These are phyloP conservation scores for Lasiosphaeria miniovina DNA, from an alignment of 495 filamentous ascomycete genomes.

Conservation along the genomic window DNA sequence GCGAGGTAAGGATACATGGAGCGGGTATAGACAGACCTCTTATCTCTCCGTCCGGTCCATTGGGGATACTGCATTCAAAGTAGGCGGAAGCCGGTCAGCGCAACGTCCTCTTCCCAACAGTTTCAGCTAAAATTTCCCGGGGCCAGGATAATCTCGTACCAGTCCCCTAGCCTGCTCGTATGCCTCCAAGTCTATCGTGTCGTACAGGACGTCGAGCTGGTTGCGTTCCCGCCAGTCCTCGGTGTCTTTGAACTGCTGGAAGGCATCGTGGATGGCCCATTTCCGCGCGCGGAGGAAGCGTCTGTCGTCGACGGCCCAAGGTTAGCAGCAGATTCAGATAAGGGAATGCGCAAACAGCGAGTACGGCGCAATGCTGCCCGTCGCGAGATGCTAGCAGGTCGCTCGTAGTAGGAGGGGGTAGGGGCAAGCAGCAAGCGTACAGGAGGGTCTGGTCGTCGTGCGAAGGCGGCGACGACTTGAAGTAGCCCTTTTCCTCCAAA, in stretches of 20 bases:
- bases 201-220: slow-evolving; percentile 67
- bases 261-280: slow-evolving; percentile 71
- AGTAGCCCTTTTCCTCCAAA: slow-evolving; percentile 63
- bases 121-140: too few relatives aligned
- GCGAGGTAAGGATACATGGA: not conserved
- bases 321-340: not conserved
- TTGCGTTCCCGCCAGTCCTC: slow-evolving; percentile 84
- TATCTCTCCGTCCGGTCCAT: slow-evolving; percentile 86
- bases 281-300: slow-evolving; percentile 77
- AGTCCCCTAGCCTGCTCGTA: slow-evolving; percentile 75
- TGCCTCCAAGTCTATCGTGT: slow-evolving; percentile 74
- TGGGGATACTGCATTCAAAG: slow-evolving; percentile 68
- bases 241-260: slow-evolving; percentile 80
- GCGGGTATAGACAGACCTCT: slow-evolving; percentile 34
- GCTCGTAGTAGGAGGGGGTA: too few relatives aligned
- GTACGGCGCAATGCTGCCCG: too few relatives aligned
- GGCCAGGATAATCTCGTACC: slow-evolving; percentile 45
- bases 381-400: too few relatives aligned
- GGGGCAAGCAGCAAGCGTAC: slow-evolving; percentile 45
- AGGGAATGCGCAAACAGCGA: slow-evolving; percentile 1
- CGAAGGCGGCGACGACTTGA: slow-evolving; percentile 51
- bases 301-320: slow-evolving; percentile 37
- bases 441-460: slow-evolving; percentile 81
- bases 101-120: too few relatives aligned
- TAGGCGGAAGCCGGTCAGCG: not conserved